These are phyloP conservation scores for Cladosporium halotolerans DNA, from an alignment of 2,329 filamentous ascomycete genomes.

Conservation along the genomic window DNA sequence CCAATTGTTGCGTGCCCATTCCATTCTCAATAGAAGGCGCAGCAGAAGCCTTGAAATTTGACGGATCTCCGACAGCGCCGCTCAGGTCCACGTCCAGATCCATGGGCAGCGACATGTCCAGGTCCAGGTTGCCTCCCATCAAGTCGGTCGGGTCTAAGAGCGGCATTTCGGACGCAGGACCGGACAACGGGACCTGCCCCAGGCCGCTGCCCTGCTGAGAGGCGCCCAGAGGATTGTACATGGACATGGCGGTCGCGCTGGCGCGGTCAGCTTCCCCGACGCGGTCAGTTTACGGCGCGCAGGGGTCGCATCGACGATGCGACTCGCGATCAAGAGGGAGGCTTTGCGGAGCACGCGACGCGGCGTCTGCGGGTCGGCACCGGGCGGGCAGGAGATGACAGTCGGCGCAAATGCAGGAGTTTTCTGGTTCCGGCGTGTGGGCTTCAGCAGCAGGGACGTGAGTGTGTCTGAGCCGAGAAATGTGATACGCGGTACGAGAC, in stretches of 20 bases:
- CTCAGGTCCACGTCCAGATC: conserved; percentile 39
- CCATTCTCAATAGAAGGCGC: neutral
- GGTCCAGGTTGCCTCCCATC: conserved; percentile 34
- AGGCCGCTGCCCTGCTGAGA: conserved; percentile 1
- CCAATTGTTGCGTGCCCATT: conserved; percentile 2
- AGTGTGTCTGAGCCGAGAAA: too few species aligned
- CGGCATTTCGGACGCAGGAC: conserved; percentile 48
- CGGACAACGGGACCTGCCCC: conserved; percentile 21
- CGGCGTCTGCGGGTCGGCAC: neutral
- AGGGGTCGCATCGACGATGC: conserved; percentile 10
- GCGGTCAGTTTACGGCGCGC: conserved; percentile 3
- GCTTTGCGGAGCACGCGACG: neutral
- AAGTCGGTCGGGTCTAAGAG: conserved; percentile 55
- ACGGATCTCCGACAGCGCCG: conserved; percentile 26
- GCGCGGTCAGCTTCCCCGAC: conserved; percentile 1
- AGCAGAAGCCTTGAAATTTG: conserved; percentile 13
- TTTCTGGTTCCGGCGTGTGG: too few species aligned
- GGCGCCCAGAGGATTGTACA: conserved; percentile 6
- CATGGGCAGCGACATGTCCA: conserved; percentile 42
- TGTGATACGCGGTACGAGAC: too few species aligned
- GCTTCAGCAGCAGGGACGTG: too few species aligned
- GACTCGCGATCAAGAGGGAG: neutral
- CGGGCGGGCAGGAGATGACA: too few species aligned
- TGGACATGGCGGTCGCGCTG: conserved; percentile 5
- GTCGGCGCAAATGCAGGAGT: too few species aligned